These are phyloP conservation scores for Cutaneotrichosporon sp. DNA, from an alignment of 1,284 basidiomycete genomes.

Conservation along the genomic window DNA sequence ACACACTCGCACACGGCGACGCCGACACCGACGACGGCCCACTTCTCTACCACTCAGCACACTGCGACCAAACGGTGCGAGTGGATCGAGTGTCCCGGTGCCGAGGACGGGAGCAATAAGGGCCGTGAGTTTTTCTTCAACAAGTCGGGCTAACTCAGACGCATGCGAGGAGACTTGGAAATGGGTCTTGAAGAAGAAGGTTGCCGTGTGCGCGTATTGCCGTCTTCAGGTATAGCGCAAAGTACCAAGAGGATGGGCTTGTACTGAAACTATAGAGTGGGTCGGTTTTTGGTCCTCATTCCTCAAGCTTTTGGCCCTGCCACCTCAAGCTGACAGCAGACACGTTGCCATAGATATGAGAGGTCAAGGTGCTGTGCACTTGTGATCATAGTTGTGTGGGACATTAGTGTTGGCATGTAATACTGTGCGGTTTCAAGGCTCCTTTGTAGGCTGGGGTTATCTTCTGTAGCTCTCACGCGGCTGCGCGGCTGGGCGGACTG, in stretches of 20 bases:
- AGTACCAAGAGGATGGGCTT: neutral
- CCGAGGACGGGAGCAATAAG: neutral
- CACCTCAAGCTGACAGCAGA: too few species aligned
- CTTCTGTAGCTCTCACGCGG: too few species aligned
- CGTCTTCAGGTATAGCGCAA: neutral
- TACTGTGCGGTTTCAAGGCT: too few species aligned
- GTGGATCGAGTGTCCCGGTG: neutral
- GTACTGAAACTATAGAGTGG: too few species aligned
- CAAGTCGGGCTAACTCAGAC: neutral
- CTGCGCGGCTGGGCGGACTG: too few species aligned
- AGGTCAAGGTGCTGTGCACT: too few species aligned
- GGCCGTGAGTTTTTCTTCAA: neutral
- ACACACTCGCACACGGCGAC: neutral
- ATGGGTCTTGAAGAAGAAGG: constrained; percentile 3
- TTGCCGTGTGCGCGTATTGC: constrained; percentile 4
- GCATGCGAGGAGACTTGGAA: constrained; percentile 8
- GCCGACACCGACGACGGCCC: neutral
- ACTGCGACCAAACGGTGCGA: neutral
- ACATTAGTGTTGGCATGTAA: too few species aligned
- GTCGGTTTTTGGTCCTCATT: too few species aligned
- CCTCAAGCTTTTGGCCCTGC: too few species aligned
- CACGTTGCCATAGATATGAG: too few species aligned
- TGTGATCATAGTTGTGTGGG: too few species aligned
- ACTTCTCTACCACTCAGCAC: neutral
- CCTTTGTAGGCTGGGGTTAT: too few species aligned